These are phyloP conservation scores for Alternaria atra DNA, from an alignment of 2,329 filamentous ascomycete genomes.

Conservation along the genomic window DNA sequence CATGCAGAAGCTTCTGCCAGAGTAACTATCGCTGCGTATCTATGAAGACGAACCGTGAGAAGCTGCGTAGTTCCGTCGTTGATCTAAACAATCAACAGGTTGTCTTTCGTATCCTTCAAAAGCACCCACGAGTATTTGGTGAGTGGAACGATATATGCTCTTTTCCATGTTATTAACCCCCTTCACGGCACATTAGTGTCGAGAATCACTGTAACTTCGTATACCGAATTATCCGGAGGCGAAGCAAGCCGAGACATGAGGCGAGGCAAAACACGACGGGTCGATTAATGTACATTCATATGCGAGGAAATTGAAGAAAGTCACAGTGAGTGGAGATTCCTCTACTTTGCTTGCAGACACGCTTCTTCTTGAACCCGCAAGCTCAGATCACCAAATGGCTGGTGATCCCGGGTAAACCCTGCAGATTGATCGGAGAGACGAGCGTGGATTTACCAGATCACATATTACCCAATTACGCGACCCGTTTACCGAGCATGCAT, in stretches of 20 bases:
- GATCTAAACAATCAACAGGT: background rate
- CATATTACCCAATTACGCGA: slow-evolving; percentile 46
- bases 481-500: slow-evolving; percentile 34
- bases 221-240: slow-evolving; percentile 27
- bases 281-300: slow-evolving; percentile 35
- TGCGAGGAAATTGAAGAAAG: slow-evolving; percentile 23
- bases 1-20: background rate
- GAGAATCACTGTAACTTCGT: slow-evolving; percentile 12
- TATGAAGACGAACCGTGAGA: background rate
- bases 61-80: background rate
- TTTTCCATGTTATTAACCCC: background rate
- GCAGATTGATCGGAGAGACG: slow-evolving; percentile 32
- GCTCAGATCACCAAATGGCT: slow-evolving; percentile 20
- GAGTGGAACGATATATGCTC: slow-evolving; percentile 9
- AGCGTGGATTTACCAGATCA: slow-evolving; percentile 28
- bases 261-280: slow-evolving; percentile 15
- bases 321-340: slow-evolving; percentile 15
- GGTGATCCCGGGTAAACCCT: slow-evolving; percentile 28
- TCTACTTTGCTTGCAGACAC: slow-evolving; percentile 19
- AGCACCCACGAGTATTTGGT: background rate
- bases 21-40: background rate
- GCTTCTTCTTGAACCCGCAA: slow-evolving; percentile 15
- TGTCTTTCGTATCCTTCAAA: background rate
- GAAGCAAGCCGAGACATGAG: slow-evolving; percentile 19
- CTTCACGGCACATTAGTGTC: background rate